These are phyloP conservation scores for Haberlea rhodopensis DNA, from an alignment of 257 asterid genomes.

Conservation along the genomic window DNA sequence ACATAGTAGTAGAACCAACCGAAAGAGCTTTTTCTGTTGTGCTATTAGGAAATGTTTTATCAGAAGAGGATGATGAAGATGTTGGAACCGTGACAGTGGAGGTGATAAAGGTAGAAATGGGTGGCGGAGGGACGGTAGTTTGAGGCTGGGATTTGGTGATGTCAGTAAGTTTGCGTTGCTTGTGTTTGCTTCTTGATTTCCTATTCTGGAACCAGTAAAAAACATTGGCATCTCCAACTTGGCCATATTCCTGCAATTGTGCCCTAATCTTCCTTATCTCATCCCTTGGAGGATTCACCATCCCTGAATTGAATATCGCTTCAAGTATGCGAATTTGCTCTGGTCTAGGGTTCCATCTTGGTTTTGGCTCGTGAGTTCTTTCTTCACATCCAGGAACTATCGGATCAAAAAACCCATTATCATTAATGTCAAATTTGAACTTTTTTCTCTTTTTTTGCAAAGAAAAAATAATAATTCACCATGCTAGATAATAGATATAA, in stretches of 20 bases:
- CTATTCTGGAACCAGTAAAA: constrained; percentile 98
- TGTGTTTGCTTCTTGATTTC: constrained; percentile 89
- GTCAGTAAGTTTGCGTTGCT: constrained; percentile 63
- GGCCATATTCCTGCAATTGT: constrained; percentile 82
- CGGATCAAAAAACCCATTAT: not conserved
- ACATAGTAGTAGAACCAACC: too few species aligned
- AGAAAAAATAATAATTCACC: too few species aligned
- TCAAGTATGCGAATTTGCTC: constrained; percentile 90
- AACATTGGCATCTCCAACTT: constrained; percentile 94
- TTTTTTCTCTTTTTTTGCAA: too few species aligned
- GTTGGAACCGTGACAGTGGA: constrained; percentile 20
- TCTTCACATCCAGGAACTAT: constrained; percentile 54
- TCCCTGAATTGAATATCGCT: constrained; percentile 87
- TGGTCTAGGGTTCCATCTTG: constrained; percentile 94
- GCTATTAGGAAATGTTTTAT: constrained; percentile 54
- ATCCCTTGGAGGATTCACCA: constrained; percentile 93
- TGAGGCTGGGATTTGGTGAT: constrained; percentile 28
- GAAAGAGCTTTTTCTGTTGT: constrained; percentile 46
- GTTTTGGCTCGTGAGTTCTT: constrained; percentile 85
- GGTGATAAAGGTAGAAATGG: constrained; percentile 6
- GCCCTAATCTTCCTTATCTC: constrained; percentile 85
- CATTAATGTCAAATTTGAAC: not conserved
- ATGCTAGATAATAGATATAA: not conserved
- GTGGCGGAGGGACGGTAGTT: constrained; percentile 27
- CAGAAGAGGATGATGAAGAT: constrained; percentile 59